Base-by-base conservation (phyloP, 73 alveolate species). In the Uronychia setigera region DNA sequence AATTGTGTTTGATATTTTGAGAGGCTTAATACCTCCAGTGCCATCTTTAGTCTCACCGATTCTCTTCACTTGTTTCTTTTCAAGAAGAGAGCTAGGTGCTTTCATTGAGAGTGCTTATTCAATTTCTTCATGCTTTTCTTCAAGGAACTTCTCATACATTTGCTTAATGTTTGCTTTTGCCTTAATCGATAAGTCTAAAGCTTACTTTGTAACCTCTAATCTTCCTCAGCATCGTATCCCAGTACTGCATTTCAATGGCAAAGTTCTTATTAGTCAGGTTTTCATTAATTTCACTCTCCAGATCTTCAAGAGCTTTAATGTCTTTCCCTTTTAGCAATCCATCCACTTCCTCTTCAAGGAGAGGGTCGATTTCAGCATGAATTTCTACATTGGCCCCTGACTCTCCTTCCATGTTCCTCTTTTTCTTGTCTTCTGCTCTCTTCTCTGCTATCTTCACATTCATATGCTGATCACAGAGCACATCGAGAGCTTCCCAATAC, bases 181-280 rank as follows among this genome's bases (percentile, higher is more conserved):
- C 67, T 46, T 11, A 46, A 77, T 92, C 87, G 57, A 92, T 93
- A 81, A 95, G 85, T 76, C 86, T 85, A 25, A 88, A 80, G 79
- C 89, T 91, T 34, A 95, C 94, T 33, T 90, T 94, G n/a, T 84
- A 77, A 26, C 83, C 86, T 76, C 87, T 86, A 34, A 97, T 88
- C 91, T 92, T 94, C 82, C 92, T 94, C 59, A 89, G 92, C 29
- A 92, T 34, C 81, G 93, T 88, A 31, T 84, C 81, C 99, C 99
- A 97, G 92, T 95, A 97, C 35, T 94, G 85, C 35, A 89, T 84
- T 76, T 97, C 98, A 88, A 67, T 77, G 77, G 59, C 87, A 83
- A 90, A 91, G 85, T 85, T 91, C 33, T 91, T 84, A 79, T 93
- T 94, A 81, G 92, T 89, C 33, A 93, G 34, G 76, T 74, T 93